These are phyloP conservation scores for Bertia moriformis DNA, from an alignment of 2,329 filamentous ascomycete species.

Conservation along the genomic window DNA sequence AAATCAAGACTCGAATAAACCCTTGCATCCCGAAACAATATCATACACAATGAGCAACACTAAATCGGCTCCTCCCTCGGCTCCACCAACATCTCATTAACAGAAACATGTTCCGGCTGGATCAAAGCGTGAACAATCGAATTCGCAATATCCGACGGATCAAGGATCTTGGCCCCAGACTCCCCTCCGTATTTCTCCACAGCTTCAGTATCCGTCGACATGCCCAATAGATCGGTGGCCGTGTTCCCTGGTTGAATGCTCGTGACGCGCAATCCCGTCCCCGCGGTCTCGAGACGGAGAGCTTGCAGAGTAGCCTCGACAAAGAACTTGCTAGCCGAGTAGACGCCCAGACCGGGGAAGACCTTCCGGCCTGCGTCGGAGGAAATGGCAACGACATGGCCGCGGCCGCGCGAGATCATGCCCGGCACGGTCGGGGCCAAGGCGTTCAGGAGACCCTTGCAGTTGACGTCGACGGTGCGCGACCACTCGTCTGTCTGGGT, in stretches of 20 bases:
- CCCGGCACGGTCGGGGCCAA: slow-evolving; percentile 53
- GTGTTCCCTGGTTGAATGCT: slow-evolving; percentile 66
- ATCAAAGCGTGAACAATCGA: slow-evolving; percentile 62
- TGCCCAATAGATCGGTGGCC: slow-evolving; percentile 55
- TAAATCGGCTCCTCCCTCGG: slow-evolving; percentile 63
- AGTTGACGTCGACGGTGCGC: slow-evolving; percentile 71
- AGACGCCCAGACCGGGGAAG: slow-evolving; percentile 68
- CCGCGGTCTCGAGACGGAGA: slow-evolving; percentile 62
- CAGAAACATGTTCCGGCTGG: slow-evolving; percentile 61
- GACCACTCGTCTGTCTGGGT: slow-evolving; percentile 63
- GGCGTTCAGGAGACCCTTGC: slow-evolving; percentile 66
- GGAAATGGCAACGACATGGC: slow-evolving; percentile 67
- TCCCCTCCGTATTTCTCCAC: slow-evolving; percentile 68
- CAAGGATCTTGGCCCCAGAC: slow-evolving; percentile 40
- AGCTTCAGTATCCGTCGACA: slow-evolving; percentile 65
- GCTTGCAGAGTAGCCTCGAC: slow-evolving; percentile 69
- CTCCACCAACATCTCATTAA: slow-evolving; percentile 71
- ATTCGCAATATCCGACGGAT: slow-evolving; percentile 56
- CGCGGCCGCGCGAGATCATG: slow-evolving; percentile 55
- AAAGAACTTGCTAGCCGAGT: slow-evolving; percentile 74
- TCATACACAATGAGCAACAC: no score
- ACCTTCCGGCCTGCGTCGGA: slow-evolving; percentile 72
- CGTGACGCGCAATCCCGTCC: slow-evolving; percentile 59
- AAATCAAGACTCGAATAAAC: no score
- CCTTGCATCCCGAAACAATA: no score